Evolutionary conservation across 345 rosid genomes (phyloP), one percentile per base, ranked within the genome.

Genomic region (Hirschfeldia incana): DNA sequence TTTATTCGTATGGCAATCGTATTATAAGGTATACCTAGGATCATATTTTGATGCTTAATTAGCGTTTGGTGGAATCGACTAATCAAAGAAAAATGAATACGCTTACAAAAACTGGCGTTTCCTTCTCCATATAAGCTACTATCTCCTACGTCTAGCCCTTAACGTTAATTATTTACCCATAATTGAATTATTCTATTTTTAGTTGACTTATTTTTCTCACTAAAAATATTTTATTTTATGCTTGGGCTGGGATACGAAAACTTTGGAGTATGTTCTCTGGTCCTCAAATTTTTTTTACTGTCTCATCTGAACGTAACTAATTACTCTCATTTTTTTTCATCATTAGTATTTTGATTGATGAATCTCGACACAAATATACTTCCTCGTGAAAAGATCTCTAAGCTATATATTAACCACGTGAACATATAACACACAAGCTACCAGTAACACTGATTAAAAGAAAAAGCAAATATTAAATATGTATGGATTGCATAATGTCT

Each of bases 21-120:
- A 55, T 36, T 73, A 66, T 4, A 59, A 36, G 17, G 39, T 73
- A 33, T 42, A 70, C 15, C 46, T 11, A 30, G 12, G 28, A 73
- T 21, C 21, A 62, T 74, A 69, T 53, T 39, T 70, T 55, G 72
- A 46, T 65, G 64, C 29, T 66, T 70, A 21, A 21, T 21, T 21
- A 58, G 80, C 74, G 80, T 76, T 70, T 76, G 83, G 77, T 76
- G 77, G 16, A 66, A 76, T 76, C 51, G 69, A 70, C 60, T 76
- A 71, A 76, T 76, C 74, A 80, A 70, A 80, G 37, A 70, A 39
- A 63, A 39, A 62, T 59, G 6, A 69, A 12, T 39, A 53, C 30
- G n/a, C 28, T 69, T 63, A 67, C 17, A 37, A 55, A 39, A 21
- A 51, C 42, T 74, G 72, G 61, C 75, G 83, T 57, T 69, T 80